Conservation (phyloP, 768 basidiomycete genomes). For the Trametes coccinea region DNA sequence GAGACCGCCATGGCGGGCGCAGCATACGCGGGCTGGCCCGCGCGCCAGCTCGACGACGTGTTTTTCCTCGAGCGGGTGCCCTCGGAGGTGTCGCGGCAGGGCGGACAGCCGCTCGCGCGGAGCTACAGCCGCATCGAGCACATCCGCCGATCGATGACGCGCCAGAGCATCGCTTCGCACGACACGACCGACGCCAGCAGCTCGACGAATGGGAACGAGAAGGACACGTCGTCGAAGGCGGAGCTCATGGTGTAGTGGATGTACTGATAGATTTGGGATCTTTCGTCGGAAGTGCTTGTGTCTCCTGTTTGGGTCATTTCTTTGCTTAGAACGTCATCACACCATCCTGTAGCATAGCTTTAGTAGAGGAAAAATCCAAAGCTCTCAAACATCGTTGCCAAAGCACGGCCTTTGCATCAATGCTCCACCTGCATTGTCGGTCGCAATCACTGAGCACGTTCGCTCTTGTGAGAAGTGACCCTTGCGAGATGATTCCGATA, state of each 20-base stretch:
- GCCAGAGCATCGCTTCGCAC: background rate
- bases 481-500: too few relatives aligned
- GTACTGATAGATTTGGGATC: too few relatives aligned
- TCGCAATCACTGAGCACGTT: too few relatives aligned
- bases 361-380: too few relatives aligned
- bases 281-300: too few relatives aligned
- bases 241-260: background rate
- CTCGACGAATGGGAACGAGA: slow-evolving; percentile 1
- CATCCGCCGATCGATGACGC: slow-evolving; percentile 12
- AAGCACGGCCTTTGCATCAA: too few relatives aligned
- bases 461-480: too few relatives aligned
- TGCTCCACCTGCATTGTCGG: too few relatives aligned
- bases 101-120: slow-evolving; percentile 1
- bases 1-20: slow-evolving; percentile 44
- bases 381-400: too few relatives aligned
- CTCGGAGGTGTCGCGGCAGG: background rate
- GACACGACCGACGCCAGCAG: background rate
- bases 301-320: too few relatives aligned
- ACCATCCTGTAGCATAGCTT: too few relatives aligned
- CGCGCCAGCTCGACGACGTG: slow-evolving; percentile 30
- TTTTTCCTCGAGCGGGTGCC: slow-evolving; percentile 11
- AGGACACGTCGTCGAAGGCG: slow-evolving; percentile 1
- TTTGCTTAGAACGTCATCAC: too few relatives aligned
- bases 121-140: slow-evolving; percentile 11
- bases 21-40: slow-evolving; percentile 49